Evolutionary conservation across 75 land plant species (phyloP), one percentile per base, ranked within the genome.

Genomic region (Selaginella tamariscina): DNA sequence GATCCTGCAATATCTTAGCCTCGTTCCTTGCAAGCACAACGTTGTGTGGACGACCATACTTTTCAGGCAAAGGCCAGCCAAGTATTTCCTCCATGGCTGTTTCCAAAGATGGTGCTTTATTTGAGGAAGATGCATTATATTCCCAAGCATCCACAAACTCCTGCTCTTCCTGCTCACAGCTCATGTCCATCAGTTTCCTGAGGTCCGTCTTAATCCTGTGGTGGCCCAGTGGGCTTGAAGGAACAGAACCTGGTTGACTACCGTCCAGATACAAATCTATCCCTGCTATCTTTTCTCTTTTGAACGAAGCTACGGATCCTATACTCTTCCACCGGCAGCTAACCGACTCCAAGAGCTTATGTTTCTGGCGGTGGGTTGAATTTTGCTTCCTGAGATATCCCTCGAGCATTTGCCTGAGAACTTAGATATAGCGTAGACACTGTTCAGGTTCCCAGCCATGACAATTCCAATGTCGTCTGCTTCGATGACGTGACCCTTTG

Each of bases 401-500:
- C 65, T 72, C 23, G 33, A 54, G 31, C 59, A 22, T 0, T 65
- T 54, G n/a, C 54, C 55, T 26, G 65, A 57, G 56, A 49, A 74
- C 23, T 68, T 33, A 2, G 75, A 68, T 20, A 74, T 74, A 15
- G 64, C 39, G 33, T 74, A 68, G 23, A 69, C 75, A 28, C 27
- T 33, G 64, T 59, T 33, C 9, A 74, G 56, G 56, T 62, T 68
- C 65, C 55, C 27, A 32, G 65, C 31, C 23, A 74, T 74, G 1
- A 74, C 65, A 30, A 74, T 27, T 22, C 75, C 75, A 26, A 74
- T 24, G 54, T 74, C 75, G 32, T 74, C 65, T 26, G 29, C 11
- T 1, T 68, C 32, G 56, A 74, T 74, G 27, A 56, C 39, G 44
- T 74, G 75, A 1, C 75, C 75, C 33, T 60, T 74, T n/a, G 75